phyloP scores from a whole-genome alignment of 2,329 filamentous ascomycete genomes.

The Fusarium redolens region DNA sequence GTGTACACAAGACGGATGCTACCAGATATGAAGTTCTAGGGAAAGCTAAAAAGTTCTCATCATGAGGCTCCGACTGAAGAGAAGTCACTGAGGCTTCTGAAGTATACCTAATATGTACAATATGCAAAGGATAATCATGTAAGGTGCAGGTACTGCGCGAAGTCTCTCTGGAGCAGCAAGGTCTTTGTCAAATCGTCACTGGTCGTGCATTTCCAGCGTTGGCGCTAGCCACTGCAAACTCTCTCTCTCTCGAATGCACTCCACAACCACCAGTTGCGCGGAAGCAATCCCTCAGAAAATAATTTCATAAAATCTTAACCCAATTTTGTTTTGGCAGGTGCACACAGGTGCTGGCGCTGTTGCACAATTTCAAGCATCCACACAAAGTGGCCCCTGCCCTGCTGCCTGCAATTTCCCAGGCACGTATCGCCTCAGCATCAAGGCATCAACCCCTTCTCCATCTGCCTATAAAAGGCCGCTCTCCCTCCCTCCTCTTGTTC shows the following conservation, averaged over 20 bases:
- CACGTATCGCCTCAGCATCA: slow-evolving; percentile 14
- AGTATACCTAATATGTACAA: no score
- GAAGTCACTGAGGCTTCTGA: neutral
- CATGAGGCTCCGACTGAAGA: neutral
- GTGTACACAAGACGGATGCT: no score
- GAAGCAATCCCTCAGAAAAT: neutral
- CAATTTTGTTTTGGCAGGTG: neutral
- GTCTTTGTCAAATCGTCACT: neutral
- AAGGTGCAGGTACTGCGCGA: neutral
- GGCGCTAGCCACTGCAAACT: neutral
- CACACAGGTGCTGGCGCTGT: neutral
- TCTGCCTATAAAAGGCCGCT: slow-evolving; percentile 49
- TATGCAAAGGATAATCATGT: no score
- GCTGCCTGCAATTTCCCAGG: slow-evolving; percentile 16
- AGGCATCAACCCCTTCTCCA: slow-evolving; percentile 6
- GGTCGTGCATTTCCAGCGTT: neutral
- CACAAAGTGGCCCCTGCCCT: slow-evolving; percentile 1
- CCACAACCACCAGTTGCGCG: neutral
- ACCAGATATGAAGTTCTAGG: neutral
- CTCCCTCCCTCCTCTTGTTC: slow-evolving; percentile 2
- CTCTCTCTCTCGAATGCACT: neutral
- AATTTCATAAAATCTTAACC: slow-evolving; percentile 1
- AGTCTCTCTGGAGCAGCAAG: neutral
- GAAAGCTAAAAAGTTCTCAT: neutral
- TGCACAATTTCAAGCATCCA: neutral